phyloP scores from a whole-genome alignment of 2,329 filamentous ascomycete species.

The Xylaria digitata region DNA sequence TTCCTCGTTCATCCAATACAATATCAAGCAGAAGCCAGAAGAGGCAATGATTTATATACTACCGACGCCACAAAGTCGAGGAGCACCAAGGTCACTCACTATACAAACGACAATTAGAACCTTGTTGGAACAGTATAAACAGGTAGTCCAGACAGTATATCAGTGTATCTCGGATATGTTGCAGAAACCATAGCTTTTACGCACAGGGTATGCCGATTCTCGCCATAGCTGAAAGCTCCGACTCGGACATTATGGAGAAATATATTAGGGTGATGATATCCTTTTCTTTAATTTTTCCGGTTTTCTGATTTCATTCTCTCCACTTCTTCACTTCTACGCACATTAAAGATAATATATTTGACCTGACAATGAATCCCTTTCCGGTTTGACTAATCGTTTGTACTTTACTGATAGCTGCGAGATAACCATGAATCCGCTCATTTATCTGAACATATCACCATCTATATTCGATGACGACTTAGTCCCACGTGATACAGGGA shows the following conservation, averaged over 20 bases:
- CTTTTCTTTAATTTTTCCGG: not conserved
- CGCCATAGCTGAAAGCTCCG: not conserved
- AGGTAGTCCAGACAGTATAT: not conserved
- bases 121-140: constrained; percentile 1
- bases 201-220: not conserved
- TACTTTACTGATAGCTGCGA: too few relatives aligned
- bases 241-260: not conserved
- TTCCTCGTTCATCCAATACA: constrained; percentile 23
- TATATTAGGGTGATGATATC: not conserved
- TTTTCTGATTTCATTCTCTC: not conserved
- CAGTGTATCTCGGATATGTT: not conserved
- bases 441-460: not conserved
- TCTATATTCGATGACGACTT: not conserved
- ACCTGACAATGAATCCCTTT: too few relatives aligned
- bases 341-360: not conserved
- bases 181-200: not conserved
- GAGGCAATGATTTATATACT: constrained; percentile 19
- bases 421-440: too few relatives aligned
- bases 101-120: constrained; percentile 3
- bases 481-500: not conserved
- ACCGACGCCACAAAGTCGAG: constrained; percentile 7
- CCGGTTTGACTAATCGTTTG: too few relatives aligned
- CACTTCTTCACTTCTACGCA: not conserved
- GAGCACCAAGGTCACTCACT: too few relatives aligned
- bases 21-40: constrained; percentile 19